Base-by-base conservation (phyloP, 768 basidiomycete genomes). In the Pisolithus microcarpus region DNA sequence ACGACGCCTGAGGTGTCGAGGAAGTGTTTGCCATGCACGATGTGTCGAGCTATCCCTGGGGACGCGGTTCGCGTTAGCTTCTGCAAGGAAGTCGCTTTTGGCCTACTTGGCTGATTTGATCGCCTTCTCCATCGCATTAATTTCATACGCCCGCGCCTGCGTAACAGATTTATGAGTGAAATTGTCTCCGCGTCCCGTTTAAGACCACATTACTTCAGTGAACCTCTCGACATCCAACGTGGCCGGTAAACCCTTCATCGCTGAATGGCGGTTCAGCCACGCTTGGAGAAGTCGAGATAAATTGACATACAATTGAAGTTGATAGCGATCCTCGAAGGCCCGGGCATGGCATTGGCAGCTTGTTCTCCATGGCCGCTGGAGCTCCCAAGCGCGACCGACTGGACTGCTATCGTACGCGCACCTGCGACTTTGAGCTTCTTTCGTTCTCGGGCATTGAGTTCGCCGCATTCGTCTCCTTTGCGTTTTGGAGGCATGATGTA, bases 11-110 rank as follows among this genome's bases (percentile, higher is more conserved):
- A 99, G 76, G 67, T 93, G 90, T 16, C 95, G 80, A 10, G 95
- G 95, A 7, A 98, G 77, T 9, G 87, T 83, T 67, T 99, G 95
- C 83, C 94, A 99, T 5, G 83, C 88, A 52, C 93, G 76, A 50
- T 87, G 83, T 0, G 87, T 88, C 15, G 85, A 78, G 57, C 76
- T 78, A 7, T 75, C 74, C 49, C 90, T 93, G 54, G 5, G 50
- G 26, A 4, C 2, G 15, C 1, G 18, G 38, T 60, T 42, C 38
- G 46, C 9, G 24, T 4, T 38, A 4, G 18, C n/a, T 30, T 34
- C 10, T 15, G 31, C 3, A 48, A 13, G 44, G 26, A 23, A 36
- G 3, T 39, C 19, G 40, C 52, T 69, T 26, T 53, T 56, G 43
- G 52, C 68, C 53, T 56, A 83, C 92, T 84, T 78, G 36, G 91